phyloP scores from a whole-genome alignment of 306 rosid genomes.

The Acmispon strigosus region DNA sequence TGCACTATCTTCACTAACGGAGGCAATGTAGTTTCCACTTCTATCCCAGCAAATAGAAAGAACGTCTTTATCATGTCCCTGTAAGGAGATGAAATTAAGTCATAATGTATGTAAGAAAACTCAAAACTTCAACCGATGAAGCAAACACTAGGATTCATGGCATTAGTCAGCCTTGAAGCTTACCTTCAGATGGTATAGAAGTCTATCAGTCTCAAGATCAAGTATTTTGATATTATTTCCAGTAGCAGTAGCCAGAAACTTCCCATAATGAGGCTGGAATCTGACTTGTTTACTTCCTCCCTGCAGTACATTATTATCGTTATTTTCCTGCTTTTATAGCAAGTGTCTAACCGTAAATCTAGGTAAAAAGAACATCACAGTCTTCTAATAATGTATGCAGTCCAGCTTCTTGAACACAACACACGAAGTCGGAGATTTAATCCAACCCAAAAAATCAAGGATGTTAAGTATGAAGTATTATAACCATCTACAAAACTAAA shows the following conservation, averaged over 20 bases:
- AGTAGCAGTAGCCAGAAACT: slow-evolving; percentile 39
- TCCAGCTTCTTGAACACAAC: neutral
- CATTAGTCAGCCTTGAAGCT: neutral
- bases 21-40: slow-evolving; percentile 46
- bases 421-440: neutral
- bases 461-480: neutral
- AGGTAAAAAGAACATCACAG: neutral
- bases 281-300: slow-evolving; percentile 57
- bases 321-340: neutral
- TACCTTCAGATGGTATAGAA: slow-evolving; percentile 29
- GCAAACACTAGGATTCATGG: neutral
- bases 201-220: slow-evolving; percentile 37
- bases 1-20: slow-evolving; percentile 55
- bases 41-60: slow-evolving; percentile 56
- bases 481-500: neutral
- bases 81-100: neutral
- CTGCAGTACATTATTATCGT: slow-evolving; percentile 27
- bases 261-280: slow-evolving; percentile 50
- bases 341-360: neutral
- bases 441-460: neutral
- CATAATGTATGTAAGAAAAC: slow-evolving; percentile 5
- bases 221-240: slow-evolving; percentile 34
- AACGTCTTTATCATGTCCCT: slow-evolving; percentile 55
- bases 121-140: neutral
- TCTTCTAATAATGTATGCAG: slow-evolving; percentile 1